Evolutionary conservation across 305 asterid genomes (phyloP).

Genomic region (Salvia sclarea): DNA sequence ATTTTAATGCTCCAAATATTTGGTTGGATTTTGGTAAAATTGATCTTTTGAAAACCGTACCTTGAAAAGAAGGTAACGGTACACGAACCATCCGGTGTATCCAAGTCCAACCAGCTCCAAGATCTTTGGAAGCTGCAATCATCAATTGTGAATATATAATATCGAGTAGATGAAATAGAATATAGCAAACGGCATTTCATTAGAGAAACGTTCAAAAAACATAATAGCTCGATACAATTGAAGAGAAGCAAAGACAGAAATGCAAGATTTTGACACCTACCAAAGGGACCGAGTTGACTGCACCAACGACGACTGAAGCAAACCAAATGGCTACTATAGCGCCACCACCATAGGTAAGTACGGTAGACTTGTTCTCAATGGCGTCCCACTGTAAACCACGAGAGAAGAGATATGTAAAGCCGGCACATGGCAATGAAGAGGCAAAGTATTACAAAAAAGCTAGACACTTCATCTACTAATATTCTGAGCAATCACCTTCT

Average conservation of each 20-base stretch:
- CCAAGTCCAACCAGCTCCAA: slow-evolving; percentile 97
- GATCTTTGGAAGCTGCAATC: slow-evolving; percentile 83
- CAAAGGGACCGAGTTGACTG: slow-evolving; percentile 92
- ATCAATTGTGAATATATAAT: neutral
- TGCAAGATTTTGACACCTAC: slow-evolving; percentile 43
- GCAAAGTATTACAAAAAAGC: neutral
- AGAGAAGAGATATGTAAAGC: slow-evolving; percentile 4
- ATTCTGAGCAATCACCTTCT: slow-evolving; percentile 38
- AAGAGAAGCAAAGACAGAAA: neutral
- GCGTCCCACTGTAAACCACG: slow-evolving; percentile 74
- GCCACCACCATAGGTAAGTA: slow-evolving; percentile 83
- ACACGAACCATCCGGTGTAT: slow-evolving; percentile 96
- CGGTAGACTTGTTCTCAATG: slow-evolving; percentile 89
- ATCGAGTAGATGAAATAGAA: neutral
- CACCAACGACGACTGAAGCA: slow-evolving; percentile 73
- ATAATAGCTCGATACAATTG: neutral
- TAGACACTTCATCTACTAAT: neutral
- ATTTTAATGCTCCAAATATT: no score
- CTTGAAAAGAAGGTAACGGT: slow-evolving; percentile 98
- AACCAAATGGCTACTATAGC: slow-evolving; percentile 83
- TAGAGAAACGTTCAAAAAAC: neutral
- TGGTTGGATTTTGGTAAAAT: neutral
- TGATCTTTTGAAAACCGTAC: slow-evolving; percentile 32
- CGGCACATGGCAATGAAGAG: neutral
- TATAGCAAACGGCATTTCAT: neutral